Evolutionary conservation across 208 protist species (phyloP), one percentile per base, ranked within the genome.

Genomic region (Crithidia expoeki): DNA sequence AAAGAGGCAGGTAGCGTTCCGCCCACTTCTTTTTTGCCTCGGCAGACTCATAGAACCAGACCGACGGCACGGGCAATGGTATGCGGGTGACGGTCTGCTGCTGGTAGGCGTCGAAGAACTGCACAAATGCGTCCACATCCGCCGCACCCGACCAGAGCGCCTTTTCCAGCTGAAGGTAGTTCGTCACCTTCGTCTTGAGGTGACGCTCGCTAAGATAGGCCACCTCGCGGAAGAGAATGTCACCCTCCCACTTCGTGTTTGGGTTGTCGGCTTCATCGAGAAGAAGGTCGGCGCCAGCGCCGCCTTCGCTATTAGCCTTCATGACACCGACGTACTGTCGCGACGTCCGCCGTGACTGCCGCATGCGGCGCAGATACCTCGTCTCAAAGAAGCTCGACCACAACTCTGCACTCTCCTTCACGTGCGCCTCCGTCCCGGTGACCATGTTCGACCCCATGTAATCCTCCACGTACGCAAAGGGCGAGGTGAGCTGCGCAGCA

Each of bases 381-480:
- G 56, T 42, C 63, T 84, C 79, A 57, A 86, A 91, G 74, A 84
- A 90, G 32, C 25, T 56, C 21, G 70, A 76, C 89, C 92, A 96
- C 62, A 96, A 56, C 52, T 61, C 74, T 4, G 78, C 78, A 52
- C 88, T 93, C 66, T 96, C 86, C 55, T 70, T 78, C 33, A 81
- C 77, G 59, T 87, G 83, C 30, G 72, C 83, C 1, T 55, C 38
- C 14, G 70, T 60, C 3, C 79, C 79, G 30, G 76, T 79, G 14
- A 94, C 76, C 52, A 94, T 69, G 68, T 96, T 94, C 19, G 92
- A 91, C 40, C 92, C 92, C 80, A 90, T 86, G 79, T 94, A 93
- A 65, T 96, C 92, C 73, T 96, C 88, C 17, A 89, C 88, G 30
- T 85, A 86, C 1, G 83, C 79, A 62, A 96, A 96, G 2, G 91